Evolutionary conservation across 2,329 filamentous ascomycete genomes (phyloP).

Genomic region (Xylariaceae sp.): DNA sequence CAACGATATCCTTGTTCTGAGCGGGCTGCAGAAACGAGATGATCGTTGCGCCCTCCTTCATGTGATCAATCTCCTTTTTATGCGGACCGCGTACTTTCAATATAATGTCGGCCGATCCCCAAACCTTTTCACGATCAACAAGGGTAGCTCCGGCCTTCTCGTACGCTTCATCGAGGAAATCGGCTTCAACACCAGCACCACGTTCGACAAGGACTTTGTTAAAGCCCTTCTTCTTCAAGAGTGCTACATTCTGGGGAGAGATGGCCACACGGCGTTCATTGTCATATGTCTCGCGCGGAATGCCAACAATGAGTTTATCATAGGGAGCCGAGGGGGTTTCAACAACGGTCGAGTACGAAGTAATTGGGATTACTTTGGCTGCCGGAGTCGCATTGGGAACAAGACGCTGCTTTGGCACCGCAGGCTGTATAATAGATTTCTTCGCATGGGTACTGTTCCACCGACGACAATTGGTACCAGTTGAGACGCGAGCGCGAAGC

Average conservation of each 20-base stretch:
- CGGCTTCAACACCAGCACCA: conserved; percentile 71
- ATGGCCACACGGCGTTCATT: conserved; percentile 79
- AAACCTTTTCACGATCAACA: conserved; percentile 64
- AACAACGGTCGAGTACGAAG: conserved; percentile 31
- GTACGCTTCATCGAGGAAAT: conserved; percentile 74
- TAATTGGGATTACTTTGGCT: conserved; percentile 24
- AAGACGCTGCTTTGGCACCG: conserved; percentile 23
- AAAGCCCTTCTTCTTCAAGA: conserved; percentile 83
- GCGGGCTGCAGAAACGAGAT: conserved; percentile 80
- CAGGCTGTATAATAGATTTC: conserved; percentile 29
- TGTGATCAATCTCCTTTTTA: conserved; percentile 60
- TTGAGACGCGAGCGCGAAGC: conserved; percentile 16
- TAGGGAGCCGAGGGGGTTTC: conserved; percentile 56
- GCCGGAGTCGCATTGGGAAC: conserved; percentile 19
- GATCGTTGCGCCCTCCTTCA: conserved; percentile 66
- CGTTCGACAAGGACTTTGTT: conserved; percentile 70
- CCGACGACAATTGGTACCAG: conserved; percentile 22
- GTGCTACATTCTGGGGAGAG: conserved; percentile 74
- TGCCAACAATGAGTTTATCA: conserved; percentile 66
- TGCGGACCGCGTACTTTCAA: conserved; percentile 78
- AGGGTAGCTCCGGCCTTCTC: conserved; percentile 71
- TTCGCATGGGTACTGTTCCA: conserved; percentile 30
- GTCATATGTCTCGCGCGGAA: conserved; percentile 72
- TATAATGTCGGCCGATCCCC: conserved; percentile 70
- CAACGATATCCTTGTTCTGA: conserved; percentile 71